These are phyloP conservation scores for Hanseniaspora sp. DNA, from an alignment of 1,139 yeast species.

Conservation along the genomic window DNA sequence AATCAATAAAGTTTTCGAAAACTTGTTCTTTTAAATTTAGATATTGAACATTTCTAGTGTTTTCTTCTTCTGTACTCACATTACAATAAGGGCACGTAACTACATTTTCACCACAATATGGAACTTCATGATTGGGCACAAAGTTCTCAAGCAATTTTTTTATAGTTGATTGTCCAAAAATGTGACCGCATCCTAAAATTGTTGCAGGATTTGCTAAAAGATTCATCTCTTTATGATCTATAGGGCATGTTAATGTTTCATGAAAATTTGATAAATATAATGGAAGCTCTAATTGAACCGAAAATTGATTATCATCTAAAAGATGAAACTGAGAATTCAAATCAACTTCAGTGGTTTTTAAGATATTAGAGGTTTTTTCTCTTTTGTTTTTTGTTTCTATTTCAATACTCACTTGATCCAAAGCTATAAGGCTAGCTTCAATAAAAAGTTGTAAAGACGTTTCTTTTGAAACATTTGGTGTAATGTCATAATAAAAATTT, in stretches of 20 bases:
- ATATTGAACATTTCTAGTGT: not conserved
- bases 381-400: not conserved
- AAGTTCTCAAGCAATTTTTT: not conserved
- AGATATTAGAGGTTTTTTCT: not conserved
- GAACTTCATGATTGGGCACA: not conserved
- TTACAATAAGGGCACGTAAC: conserved; percentile 9
- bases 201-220: not conserved
- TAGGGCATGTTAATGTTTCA: not conserved
- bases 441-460: conserved; percentile 2
- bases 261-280: conserved; percentile 3
- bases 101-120: not conserved
- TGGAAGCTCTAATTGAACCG: not conserved
- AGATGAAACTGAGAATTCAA: not conserved
- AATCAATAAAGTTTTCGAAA: conserved; percentile 10
- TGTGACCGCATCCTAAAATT: conserved; percentile 6
- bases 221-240: conserved; percentile 2
- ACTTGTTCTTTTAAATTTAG: not conserved
- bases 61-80: not conserved
- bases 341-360: not conserved
- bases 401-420: not conserved
- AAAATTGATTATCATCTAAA: not conserved
- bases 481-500: not conserved
- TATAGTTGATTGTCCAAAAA: conserved; percentile 11
- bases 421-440: not conserved
- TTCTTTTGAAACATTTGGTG: conserved; percentile 1